Evolutionary conservation across 2,329 filamentous ascomycete species (phyloP).

Genomic region (Thermomyces lanuginosus): DNA sequence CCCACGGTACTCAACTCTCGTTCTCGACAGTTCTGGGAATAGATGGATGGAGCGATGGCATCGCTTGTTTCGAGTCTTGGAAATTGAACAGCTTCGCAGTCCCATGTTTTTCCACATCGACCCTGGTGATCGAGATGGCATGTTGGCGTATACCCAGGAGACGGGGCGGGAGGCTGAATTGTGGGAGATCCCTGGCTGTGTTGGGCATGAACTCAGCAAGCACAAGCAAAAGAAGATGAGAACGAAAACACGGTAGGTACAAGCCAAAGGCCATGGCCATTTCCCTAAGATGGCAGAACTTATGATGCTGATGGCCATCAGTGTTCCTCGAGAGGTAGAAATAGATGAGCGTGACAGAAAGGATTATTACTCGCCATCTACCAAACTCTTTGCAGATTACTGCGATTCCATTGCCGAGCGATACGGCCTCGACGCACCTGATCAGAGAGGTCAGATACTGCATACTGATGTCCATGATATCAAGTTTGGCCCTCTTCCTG

Average conservation of each 20-base stretch:
- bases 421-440: constrained; percentile 38
- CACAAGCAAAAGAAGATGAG: constrained; percentile 53
- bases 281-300: neutral
- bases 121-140: constrained; percentile 55
- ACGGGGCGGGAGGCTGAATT: constrained; percentile 46
- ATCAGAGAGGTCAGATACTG: constrained; percentile 37
- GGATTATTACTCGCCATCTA: constrained; percentile 52
- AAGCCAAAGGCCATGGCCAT: neutral
- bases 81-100: constrained; percentile 56
- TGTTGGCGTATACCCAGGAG: constrained; percentile 52
- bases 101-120: constrained; percentile 76
- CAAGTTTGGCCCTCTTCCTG: constrained; percentile 36
- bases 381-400: constrained; percentile 45
- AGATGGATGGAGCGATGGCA: constrained; percentile 59
- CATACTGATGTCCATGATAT: constrained; percentile 47
- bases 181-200: constrained; percentile 54
- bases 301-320: constrained; percentile 10
- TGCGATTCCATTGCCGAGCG: constrained; percentile 41
- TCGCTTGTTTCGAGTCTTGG: constrained; percentile 48
- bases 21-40: constrained; percentile 49
- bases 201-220: constrained; percentile 67
- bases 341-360: constrained; percentile 52
- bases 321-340: constrained; percentile 26
- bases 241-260: constrained; percentile 27
- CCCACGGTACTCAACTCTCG: constrained; percentile 39